Conservation (phyloP, 2,329 filamentous ascomycete genomes). For the Fusarium palustre region DNA sequence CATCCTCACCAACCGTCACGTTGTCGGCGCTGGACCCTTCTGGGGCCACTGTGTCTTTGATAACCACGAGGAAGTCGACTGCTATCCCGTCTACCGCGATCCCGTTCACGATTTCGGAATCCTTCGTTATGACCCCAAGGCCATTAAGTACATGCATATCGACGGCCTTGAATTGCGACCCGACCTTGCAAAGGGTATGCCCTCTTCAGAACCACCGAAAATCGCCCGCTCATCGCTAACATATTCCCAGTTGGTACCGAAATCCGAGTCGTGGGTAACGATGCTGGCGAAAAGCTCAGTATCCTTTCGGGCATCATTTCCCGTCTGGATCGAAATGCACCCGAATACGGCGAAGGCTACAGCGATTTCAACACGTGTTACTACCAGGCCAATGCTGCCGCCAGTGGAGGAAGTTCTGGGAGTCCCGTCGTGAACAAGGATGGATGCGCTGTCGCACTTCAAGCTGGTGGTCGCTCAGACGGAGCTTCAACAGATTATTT, state of each 20-base stretch:
- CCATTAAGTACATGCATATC: constrained; percentile 97
- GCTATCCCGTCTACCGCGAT: constrained; percentile 95
- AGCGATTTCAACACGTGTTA: constrained; percentile 97
- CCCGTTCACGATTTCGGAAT: constrained; percentile 99
- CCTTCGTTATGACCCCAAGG: constrained; percentile 92
- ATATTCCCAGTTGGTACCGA: constrained; percentile 78
- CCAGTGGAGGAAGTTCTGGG: constrained; percentile 96
- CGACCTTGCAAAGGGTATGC: constrained; percentile 78
- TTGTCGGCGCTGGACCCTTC: constrained; percentile 94
- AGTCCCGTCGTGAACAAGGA: constrained; percentile 97
- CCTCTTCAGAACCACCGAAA: not conserved
- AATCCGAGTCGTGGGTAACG: constrained; percentile 97
- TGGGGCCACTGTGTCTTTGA: constrained; percentile 99
- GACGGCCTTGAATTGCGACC: constrained; percentile 83
- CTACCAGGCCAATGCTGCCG: constrained; percentile 96
- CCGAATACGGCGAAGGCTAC: constrained; percentile 97
- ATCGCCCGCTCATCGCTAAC: constrained; percentile 31
- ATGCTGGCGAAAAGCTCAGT: constrained; percentile 97
- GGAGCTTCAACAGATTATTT: constrained; percentile 98
- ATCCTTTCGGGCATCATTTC: constrained; percentile 98
- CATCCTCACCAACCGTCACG: constrained; percentile 90
- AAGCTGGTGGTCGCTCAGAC: constrained; percentile 93
- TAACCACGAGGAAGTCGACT: constrained; percentile 97
- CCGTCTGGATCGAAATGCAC: constrained; percentile 93
- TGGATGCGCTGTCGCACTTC: constrained; percentile 89